These are phyloP conservation scores for Termitomyces titanicus DNA, from an alignment of 768 basidiomycete genomes.

Conservation along the genomic window DNA sequence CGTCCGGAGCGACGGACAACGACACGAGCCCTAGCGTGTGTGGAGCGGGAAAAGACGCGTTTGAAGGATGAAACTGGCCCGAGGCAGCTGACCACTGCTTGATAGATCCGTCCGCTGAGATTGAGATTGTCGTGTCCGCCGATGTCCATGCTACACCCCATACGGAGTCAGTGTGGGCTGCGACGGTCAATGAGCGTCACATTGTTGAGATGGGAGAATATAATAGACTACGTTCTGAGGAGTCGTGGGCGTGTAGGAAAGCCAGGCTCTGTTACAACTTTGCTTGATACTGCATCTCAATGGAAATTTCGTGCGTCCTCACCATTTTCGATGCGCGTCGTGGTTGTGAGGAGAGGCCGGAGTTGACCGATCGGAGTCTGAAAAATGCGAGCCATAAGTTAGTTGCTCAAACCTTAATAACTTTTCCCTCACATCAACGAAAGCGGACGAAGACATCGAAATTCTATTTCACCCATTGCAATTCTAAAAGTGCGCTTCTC, in stretches of 20 bases:
- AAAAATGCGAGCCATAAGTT: slow-evolving; percentile 33
- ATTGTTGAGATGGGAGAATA: slow-evolving; percentile 22
- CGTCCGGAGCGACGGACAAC: slow-evolving; percentile 66
- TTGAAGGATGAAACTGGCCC: slow-evolving; percentile 54
- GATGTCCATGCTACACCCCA: slow-evolving; percentile 78
- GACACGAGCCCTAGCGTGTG: slow-evolving; percentile 87
- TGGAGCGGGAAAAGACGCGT: slow-evolving; percentile 51
- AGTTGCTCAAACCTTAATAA: slow-evolving; percentile 43
- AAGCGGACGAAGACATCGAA: slow-evolving; percentile 89
- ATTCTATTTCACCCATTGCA: slow-evolving; percentile 25
- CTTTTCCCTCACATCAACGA: slow-evolving; percentile 83
- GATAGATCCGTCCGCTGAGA: slow-evolving; percentile 75
- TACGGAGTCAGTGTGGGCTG: slow-evolving; percentile 77
- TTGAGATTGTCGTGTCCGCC: slow-evolving; percentile 59
- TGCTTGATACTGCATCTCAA: not conserved
- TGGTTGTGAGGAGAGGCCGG: slow-evolving; percentile 31
- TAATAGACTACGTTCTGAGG: slow-evolving; percentile 62
- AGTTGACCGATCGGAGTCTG: slow-evolving; percentile 49
- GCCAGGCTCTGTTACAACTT: slow-evolving; percentile 54
- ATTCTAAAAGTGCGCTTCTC: slow-evolving; percentile 37
- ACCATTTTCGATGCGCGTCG: slow-evolving; percentile 31
- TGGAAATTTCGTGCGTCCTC: slow-evolving; percentile 5
- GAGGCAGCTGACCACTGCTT: slow-evolving; percentile 69
- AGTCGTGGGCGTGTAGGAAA: slow-evolving; percentile 69
- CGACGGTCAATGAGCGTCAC: slow-evolving; percentile 28